Conservation (phyloP, 805 yeast genomes). For the Pichia phayaonensis region DNA sequence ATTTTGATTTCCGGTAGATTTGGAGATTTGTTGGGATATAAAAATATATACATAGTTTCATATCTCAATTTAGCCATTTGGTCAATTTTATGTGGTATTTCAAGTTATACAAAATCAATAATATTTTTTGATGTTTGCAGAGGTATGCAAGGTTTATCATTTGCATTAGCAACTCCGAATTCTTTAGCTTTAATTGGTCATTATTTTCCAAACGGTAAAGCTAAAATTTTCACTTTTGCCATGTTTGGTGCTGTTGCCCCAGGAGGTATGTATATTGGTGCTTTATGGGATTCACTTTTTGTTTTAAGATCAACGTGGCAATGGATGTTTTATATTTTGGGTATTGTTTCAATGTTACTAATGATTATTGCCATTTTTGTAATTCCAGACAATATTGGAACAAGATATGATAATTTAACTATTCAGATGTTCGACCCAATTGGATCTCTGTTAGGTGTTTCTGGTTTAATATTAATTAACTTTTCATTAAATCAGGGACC, state of each 20-base stretch:
- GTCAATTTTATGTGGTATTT: conserved; percentile 53
- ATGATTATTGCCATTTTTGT: conserved; percentile 29
- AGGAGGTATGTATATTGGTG: conserved; percentile 50
- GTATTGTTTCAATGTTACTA: conserved; percentile 31
- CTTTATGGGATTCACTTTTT: conserved; percentile 41
- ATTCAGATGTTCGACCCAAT: conserved; percentile 35
- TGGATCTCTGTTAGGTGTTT: conserved; percentile 52
- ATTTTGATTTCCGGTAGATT: conserved; percentile 60
- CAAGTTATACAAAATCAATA: conserved; percentile 41
- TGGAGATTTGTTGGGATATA: conserved; percentile 68
- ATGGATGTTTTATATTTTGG: conserved; percentile 47
- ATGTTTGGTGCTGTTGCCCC: conserved; percentile 58
- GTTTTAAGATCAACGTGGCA: conserved; percentile 48
- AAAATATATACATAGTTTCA: conserved; percentile 45
- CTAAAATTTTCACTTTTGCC: conserved; percentile 50
- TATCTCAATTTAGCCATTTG: conserved; percentile 49
- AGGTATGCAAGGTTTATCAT: conserved; percentile 60
- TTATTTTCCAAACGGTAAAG: conserved; percentile 37
- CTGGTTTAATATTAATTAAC: conserved; percentile 55
- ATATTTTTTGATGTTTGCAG: conserved; percentile 47
- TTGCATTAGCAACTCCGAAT: conserved; percentile 52
- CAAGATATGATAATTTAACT: conserved; percentile 8
- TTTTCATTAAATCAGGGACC: conserved; percentile 76
- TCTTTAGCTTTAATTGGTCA: conserved; percentile 50
- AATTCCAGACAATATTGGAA: conserved; percentile 30